phyloP scores from a whole-genome alignment of 73 alveolate species.

The Uronychia binucleata region DNA sequence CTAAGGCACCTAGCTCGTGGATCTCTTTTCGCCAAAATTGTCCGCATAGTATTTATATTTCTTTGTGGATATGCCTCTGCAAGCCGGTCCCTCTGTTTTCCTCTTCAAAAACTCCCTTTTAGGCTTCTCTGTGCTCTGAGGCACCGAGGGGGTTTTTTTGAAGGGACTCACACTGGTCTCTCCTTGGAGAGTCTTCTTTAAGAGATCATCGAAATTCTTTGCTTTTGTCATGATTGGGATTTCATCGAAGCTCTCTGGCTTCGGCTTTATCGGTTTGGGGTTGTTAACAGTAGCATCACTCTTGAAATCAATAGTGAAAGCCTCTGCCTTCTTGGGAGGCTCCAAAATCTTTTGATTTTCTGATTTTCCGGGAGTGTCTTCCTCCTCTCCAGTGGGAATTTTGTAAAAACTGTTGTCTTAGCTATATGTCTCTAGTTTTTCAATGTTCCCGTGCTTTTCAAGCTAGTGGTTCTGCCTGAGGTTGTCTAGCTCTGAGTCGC shows the following conservation, averaged over 20 bases:
- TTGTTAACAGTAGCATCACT: background rate
- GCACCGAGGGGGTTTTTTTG: too few relatives aligned
- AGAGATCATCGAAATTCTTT: slow-evolving; percentile 15
- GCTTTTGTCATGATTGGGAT: slow-evolving; percentile 6
- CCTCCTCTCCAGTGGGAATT: background rate
- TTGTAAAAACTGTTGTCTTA: too few relatives aligned
- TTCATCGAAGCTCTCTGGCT: slow-evolving; percentile 2
- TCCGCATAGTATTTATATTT: background rate
- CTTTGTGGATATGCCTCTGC: background rate
- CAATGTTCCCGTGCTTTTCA: background rate
- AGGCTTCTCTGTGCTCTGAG: background rate
- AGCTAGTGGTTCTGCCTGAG: too few relatives aligned
- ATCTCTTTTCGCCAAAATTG: background rate
- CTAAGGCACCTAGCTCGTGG: background rate
- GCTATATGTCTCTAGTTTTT: background rate
- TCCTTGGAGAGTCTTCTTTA: background rate
- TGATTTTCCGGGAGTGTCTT: background rate
- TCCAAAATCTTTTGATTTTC: background rate
- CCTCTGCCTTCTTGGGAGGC: slow-evolving; percentile 8
- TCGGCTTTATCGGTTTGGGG: background rate
- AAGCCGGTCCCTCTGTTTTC: background rate
- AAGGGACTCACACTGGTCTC: background rate
- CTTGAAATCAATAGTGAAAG: background rate
- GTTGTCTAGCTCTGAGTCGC: too few relatives aligned
- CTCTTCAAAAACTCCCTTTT: slow-evolving; percentile 16